These are phyloP conservation scores for Lathyrus sativus DNA, from an alignment of 306 rosid genomes.

Conservation along the genomic window DNA sequence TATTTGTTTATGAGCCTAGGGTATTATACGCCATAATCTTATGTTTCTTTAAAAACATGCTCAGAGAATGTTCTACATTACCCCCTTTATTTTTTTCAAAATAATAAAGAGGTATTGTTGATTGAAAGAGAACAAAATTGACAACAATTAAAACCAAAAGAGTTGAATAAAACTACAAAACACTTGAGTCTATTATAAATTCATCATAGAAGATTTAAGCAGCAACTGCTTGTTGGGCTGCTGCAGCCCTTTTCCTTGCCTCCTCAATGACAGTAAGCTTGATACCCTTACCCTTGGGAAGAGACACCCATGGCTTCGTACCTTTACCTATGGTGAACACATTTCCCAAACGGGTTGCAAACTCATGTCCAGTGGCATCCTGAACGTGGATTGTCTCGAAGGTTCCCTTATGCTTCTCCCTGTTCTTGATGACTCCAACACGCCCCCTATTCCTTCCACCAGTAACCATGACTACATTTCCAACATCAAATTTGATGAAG, in stretches of 20 bases:
- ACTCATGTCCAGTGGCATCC: slow-evolving; percentile 66
- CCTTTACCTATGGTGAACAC: slow-evolving; percentile 81
- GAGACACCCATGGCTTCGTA: slow-evolving; percentile 62
- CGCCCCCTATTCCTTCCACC: slow-evolving; percentile 76
- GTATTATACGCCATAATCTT: too few relatives aligned
- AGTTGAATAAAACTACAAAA: slow-evolving; percentile 8
- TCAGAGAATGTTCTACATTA: too few relatives aligned
- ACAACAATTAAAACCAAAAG: not conserved
- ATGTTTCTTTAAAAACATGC: too few relatives aligned
- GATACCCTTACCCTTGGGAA: slow-evolving; percentile 87
- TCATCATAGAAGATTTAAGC: slow-evolving; percentile 39
- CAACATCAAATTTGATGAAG: slow-evolving; percentile 77
- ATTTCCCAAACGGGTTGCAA: slow-evolving; percentile 68
- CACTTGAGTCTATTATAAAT: not conserved
- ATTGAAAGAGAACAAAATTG: not conserved
- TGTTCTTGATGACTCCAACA: slow-evolving; percentile 16
- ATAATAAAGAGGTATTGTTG: too few relatives aligned
- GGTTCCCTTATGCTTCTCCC: slow-evolving; percentile 12
- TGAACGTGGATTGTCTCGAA: slow-evolving; percentile 3
- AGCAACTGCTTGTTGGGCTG: slow-evolving; percentile 58
- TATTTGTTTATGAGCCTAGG: too few relatives aligned
- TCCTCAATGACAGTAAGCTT: slow-evolving; percentile 77
- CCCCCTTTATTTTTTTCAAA: too few relatives aligned
- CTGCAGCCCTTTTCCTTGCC: slow-evolving; percentile 64
- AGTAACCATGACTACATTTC: slow-evolving; percentile 80